Conservation (phyloP, 2,329 filamentous ascomycete genomes). For the Alternaria gaisen region DNA sequence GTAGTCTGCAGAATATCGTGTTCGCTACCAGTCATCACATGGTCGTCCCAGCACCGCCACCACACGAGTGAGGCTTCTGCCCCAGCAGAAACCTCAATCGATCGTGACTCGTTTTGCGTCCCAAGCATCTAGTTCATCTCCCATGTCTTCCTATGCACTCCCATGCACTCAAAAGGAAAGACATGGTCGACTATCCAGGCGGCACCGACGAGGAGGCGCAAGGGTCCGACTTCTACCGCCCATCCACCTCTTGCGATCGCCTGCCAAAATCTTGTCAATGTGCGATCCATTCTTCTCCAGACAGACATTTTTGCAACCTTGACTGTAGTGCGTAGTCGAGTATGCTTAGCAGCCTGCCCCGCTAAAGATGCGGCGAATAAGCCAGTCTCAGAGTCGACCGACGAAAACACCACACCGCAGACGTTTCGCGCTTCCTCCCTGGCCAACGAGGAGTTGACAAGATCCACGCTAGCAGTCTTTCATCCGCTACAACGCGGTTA, state of each 20-base stretch:
- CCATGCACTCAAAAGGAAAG: neutral
- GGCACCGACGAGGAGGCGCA: conserved; percentile 50
- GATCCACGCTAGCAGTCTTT: neutral
- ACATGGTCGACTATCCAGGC: conserved; percentile 42
- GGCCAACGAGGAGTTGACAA: neutral
- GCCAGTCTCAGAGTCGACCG: neutral
- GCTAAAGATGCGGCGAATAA: neutral
- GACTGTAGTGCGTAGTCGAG: neutral
- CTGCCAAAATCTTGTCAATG: conserved; percentile 18
- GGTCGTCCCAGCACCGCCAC: too few relatives aligned
- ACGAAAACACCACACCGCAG: neutral
- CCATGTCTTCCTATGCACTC: neutral
- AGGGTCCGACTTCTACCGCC: conserved; percentile 49
- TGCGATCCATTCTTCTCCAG: conserved; percentile 34
- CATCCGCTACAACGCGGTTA: neutral
- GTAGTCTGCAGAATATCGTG: too few relatives aligned
- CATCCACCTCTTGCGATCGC: conserved; percentile 44
- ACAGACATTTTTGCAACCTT: conserved; percentile 12
- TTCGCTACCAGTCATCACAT: too few relatives aligned
- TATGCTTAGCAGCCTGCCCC: neutral
- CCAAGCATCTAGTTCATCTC: conserved; percentile 49
- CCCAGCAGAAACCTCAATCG: too few relatives aligned
- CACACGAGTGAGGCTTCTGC: too few relatives aligned
- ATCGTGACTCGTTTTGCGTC: conserved; percentile 26
- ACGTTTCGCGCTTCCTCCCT: neutral